Evolutionary conservation across 2,329 filamentous ascomycete species (phyloP), one percentile per base, ranked within the genome.

Genomic region (Botrytis galanthina): DNA sequence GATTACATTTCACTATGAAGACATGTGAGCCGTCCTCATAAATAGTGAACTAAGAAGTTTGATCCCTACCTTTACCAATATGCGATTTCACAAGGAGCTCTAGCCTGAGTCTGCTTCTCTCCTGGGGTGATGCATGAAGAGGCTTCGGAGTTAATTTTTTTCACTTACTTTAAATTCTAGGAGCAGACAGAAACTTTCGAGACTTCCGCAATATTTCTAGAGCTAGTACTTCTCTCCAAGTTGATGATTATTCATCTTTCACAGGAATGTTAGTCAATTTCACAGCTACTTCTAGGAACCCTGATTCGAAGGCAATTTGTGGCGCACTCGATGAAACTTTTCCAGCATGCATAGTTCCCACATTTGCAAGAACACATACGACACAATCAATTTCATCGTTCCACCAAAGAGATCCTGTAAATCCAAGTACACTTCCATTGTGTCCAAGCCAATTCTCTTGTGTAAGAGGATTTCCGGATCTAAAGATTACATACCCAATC

Each of bases 391-490:
- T 64, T 20, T 74, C 64, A 32, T 76, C 75, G 20, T 68, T 60
- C 76, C 74, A 77, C 42, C 57, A 75, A 10, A 73, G 16, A 7
- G 37, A 48, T 35, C 73, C 73, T 3, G 67, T 73, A 46, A 76
- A 77, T 35, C 76, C 73, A 42, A 76, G 61, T 18, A 75, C 73
- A 39, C 71, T 73, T 37, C 76, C 74, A 73, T 68, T 73, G 44
- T 75, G 75, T 3, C 76, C 75, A 14, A 74, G 29, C 71, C 71
- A 74, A 16, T 46, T 74, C 7, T 73, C 67, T 68, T 72, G 54
- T 5, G 51, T 69, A 29, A 7, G 63, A 5, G 66, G 35, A 42
- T n/a, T 66, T 18, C 62, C 2, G 10, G 48, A 51, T 67, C 73
- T 67, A 16, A 75, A 72, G 14, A 77, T 37, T 18, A 71, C 75